Conservation (phyloP, 441 rosid genomes). For the Arabidopsis hybrid region DNA sequence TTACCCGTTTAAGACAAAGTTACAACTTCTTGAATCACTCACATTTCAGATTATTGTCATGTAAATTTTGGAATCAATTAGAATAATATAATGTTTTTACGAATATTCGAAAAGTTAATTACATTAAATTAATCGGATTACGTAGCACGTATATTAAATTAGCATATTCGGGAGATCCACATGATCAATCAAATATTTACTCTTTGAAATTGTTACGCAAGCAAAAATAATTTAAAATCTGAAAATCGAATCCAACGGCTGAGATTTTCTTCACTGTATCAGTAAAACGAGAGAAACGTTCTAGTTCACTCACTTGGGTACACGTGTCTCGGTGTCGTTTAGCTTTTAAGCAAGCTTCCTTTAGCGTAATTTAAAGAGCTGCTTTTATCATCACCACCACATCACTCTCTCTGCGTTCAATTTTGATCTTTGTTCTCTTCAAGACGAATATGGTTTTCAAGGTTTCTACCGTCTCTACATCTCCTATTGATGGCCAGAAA, state of each 20-base stretch:
- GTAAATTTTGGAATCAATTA: conserved; percentile 3
- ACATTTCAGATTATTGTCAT: background rate
- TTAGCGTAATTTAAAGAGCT: conserved; percentile 25
- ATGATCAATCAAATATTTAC: background rate
- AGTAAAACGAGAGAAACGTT: conserved; percentile 32
- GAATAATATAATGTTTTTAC: background rate
- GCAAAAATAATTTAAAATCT: background rate
- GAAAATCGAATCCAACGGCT: conserved; percentile 19
- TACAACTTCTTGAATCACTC: conserved; percentile 11
- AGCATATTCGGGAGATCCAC: conserved; percentile 22
- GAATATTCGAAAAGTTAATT: no score
- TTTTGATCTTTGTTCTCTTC: conserved; percentile 11
- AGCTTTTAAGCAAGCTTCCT: conserved; percentile 21
- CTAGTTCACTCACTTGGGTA: conserved; percentile 14
- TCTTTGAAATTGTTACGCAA: background rate
- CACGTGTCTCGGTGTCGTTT: conserved; percentile 41
- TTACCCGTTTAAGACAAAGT: conserved; percentile 51
- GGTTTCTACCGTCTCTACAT: conserved; percentile 62
- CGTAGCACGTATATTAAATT: conserved; percentile 11
- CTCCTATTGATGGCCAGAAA: conserved; percentile 90
- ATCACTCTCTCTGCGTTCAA: conserved; percentile 3
- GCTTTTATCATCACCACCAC: conserved; percentile 26
- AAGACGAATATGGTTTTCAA: conserved; percentile 63
- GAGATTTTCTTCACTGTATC: conserved; percentile 2
- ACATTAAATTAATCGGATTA: background rate